A percentile compares a stretch with the other conserved stretches of the same genome.
Evolutionary conservation across 2,329 filamentous ascomycete species (phyloP).

Genomic region (Fusarium protoensiforme): DNA sequence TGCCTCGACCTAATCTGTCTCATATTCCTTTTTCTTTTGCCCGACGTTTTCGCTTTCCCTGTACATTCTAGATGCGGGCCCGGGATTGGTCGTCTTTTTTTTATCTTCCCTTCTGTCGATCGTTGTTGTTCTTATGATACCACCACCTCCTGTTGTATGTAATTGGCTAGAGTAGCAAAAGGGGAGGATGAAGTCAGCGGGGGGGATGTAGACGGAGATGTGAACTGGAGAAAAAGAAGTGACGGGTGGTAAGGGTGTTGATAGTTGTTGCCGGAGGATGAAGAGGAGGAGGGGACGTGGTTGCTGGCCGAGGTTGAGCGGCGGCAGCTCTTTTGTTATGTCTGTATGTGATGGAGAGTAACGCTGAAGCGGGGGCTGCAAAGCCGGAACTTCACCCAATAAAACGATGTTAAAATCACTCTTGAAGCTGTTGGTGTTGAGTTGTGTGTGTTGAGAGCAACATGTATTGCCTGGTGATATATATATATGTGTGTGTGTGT

Average conservation of each 20-base stretch:
- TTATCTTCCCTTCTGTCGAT: slow-evolving; percentile 35
- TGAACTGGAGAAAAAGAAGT: slow-evolving; percentile 24
- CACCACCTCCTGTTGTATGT: slow-evolving; percentile 47
- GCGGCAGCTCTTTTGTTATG: slow-evolving; percentile 25
- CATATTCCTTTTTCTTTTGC: slow-evolving; percentile 42
- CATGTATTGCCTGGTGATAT: neutral
- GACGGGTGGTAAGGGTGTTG: slow-evolving; percentile 19
- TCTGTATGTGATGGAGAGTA: slow-evolving; percentile 23
- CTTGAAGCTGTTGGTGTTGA: neutral
- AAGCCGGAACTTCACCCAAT: slow-evolving; percentile 37
- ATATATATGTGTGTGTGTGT: neutral
- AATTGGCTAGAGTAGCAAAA: slow-evolving; percentile 43
- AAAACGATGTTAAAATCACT: slow-evolving; percentile 34
- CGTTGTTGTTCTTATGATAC: slow-evolving; percentile 44
- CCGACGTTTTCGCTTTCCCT: slow-evolving; percentile 39
- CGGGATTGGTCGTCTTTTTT: slow-evolving; percentile 43
- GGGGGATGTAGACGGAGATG: slow-evolving; percentile 24
- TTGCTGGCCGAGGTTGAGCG: slow-evolving; percentile 38
- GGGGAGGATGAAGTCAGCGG: slow-evolving; percentile 17
- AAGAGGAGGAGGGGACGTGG: slow-evolving; percentile 20
- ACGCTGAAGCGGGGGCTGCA: slow-evolving; percentile 31
- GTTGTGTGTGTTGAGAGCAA: neutral
- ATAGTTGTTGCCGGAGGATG: slow-evolving; percentile 1
- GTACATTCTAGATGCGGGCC: slow-evolving; percentile 51
- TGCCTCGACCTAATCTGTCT: slow-evolving; percentile 48